Evolutionary conservation across 106 monocot species (phyloP).

Genomic region (Alisma plantagoaquatica): DNA sequence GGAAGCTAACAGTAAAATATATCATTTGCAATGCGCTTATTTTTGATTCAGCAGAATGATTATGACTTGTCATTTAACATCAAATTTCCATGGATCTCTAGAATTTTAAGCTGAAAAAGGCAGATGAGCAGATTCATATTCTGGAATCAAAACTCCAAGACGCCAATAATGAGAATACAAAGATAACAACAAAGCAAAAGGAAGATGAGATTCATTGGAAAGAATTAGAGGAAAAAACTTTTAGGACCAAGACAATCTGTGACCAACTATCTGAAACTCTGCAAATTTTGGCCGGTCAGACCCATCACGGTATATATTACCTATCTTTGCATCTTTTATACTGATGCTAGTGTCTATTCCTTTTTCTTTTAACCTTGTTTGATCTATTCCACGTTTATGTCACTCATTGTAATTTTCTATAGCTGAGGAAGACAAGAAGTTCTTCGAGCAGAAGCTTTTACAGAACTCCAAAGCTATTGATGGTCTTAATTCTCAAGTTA

Average conservation of each 20-base stretch:
- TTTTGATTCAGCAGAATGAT: too few species aligned
- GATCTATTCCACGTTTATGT: background rate
- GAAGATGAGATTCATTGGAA: constrained; percentile 91
- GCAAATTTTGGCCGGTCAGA: constrained; percentile 51
- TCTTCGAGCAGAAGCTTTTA: constrained; percentile 54
- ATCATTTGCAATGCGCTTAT: too few species aligned
- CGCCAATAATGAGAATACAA: constrained; percentile 80
- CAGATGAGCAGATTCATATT: constrained; percentile 69
- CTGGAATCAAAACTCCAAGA: constrained; percentile 76
- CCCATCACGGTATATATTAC: constrained; percentile 37
- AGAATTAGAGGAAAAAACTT: constrained; percentile 77
- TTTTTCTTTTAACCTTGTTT: background rate
- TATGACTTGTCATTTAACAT: background rate
- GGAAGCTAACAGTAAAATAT: too few species aligned
- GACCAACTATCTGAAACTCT: constrained; percentile 84
- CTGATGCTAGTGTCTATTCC: background rate
- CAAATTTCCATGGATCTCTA: constrained; percentile 10
- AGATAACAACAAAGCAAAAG: constrained; percentile 64
- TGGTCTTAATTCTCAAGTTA: constrained; percentile 40
- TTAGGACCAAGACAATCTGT: constrained; percentile 72
- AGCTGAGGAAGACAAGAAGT: constrained; percentile 91
- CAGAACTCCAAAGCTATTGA: constrained; percentile 56
- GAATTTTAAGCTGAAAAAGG: constrained; percentile 71
- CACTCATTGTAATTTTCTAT: background rate
- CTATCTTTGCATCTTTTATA: background rate